Conservation (phyloP, 2,329 filamentous ascomycete genomes). For the Hypomyces perniciosus region DNA sequence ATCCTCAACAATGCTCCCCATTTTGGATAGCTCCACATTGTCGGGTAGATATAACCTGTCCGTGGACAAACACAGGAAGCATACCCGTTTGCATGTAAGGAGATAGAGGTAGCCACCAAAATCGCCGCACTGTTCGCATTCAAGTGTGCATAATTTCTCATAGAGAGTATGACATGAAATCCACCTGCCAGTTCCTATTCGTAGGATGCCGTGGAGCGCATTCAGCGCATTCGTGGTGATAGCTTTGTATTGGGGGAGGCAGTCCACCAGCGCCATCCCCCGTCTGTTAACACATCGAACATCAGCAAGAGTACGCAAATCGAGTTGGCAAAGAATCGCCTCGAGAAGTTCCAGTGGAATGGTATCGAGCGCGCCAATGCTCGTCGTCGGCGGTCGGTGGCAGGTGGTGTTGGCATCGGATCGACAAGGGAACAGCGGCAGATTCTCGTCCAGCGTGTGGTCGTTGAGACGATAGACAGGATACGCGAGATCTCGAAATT, state of each 20-base stretch:
- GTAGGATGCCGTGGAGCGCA: background rate
- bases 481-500: background rate
- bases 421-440: background rate
- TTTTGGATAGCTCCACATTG: background rate
- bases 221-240: background rate
- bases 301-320: background rate
- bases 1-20: background rate
- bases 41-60: background rate
- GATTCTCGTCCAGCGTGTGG: background rate
- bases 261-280: background rate
- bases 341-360: background rate
- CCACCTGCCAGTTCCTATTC: background rate
- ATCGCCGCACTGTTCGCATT: background rate
- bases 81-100: slow-evolving; percentile 1
- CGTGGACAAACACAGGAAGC: background rate
- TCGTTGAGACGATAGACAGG: background rate
- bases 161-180: background rate
- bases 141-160: background rate
- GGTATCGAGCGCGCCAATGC: background rate
- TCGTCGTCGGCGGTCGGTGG: background rate
- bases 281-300: background rate
- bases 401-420: background rate
- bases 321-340: background rate
- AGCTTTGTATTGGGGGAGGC: slow-evolving; percentile 1
- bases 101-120: slow-evolving; percentile 4